These are phyloP conservation scores for Claviceps sorghi DNA, from an alignment of 2,329 filamentous ascomycete species.

Conservation along the genomic window DNA sequence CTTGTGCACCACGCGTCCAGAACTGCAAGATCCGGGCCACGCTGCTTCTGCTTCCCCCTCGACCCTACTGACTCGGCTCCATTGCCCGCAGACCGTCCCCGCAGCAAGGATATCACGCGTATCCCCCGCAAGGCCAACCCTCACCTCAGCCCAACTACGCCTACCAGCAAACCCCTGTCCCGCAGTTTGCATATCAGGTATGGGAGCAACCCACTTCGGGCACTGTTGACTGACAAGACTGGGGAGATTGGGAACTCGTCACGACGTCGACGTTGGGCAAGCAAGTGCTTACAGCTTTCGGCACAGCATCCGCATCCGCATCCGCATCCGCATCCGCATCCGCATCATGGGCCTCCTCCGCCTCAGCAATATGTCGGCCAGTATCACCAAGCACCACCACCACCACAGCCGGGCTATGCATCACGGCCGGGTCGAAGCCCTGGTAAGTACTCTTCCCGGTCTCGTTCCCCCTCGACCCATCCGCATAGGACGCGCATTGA, in stretches of 20 bases:
- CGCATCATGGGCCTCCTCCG: slow-evolving; percentile 19
- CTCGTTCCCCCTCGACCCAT: neutral
- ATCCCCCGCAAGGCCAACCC: slow-evolving; percentile 31
- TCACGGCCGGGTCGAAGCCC: slow-evolving; percentile 30
- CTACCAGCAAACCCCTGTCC: slow-evolving; percentile 26
- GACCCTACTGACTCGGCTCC: neutral
- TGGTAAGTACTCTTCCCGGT: slow-evolving; percentile 3
- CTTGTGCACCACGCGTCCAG: no score
- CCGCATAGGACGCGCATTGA: neutral
- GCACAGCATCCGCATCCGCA: no score
- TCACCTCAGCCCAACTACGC: slow-evolving; percentile 35
- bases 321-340: no score
- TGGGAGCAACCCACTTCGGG: slow-evolving; percentile 5
- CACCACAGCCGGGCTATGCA: slow-evolving; percentile 34
- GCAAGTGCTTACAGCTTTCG: slow-evolving; percentile 1
- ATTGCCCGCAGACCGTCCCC: slow-evolving; percentile 3
- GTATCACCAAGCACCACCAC: slow-evolving; percentile 19
- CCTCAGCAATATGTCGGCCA: slow-evolving; percentile 18
- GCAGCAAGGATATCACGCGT: slow-evolving; percentile 17
- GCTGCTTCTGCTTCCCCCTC: neutral
- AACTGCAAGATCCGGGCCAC: no score
- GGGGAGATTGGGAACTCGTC: neutral
- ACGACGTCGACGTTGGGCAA: neutral
- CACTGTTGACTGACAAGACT: slow-evolving; percentile 21
- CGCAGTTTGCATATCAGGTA: slow-evolving; percentile 27